phyloP scores from a whole-genome alignment of 129 eudicot genomes.

The Heracleum sosnowskyi region DNA sequence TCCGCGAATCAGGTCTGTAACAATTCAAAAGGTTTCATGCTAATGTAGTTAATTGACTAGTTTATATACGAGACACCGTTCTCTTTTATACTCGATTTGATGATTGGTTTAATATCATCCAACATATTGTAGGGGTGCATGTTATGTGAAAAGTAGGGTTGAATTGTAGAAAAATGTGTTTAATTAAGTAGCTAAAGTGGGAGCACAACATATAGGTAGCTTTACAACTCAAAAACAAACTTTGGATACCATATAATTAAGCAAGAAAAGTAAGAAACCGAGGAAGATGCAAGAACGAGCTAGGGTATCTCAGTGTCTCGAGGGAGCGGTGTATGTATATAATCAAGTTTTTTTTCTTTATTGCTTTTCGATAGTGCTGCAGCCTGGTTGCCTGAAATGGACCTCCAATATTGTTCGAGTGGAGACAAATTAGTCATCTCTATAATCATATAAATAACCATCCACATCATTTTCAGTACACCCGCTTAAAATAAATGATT shows the following conservation, averaged over 20 bases:
- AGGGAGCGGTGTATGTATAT: constrained; percentile 3
- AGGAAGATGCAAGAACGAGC: constrained; percentile 23
- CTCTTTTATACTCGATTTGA: no score
- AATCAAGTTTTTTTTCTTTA: not conserved
- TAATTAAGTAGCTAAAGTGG: constrained; percentile 11
- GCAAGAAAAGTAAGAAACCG: constrained; percentile 34
- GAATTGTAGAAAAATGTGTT: not conserved
- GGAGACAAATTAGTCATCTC: constrained; percentile 49
- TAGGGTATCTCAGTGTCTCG: not conserved
- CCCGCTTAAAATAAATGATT: no score
- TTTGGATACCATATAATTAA: constrained; percentile 44
- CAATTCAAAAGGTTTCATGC: no score
- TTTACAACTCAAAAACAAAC: constrained; percentile 46
- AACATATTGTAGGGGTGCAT: no score
- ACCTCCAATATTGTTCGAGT: constrained; percentile 19
- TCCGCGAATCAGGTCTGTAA: no score
- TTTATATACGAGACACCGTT: no score
- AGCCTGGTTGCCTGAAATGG: constrained; percentile 6
- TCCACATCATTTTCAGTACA: not conserved
- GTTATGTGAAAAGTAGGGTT: not conserved
- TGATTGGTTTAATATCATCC: no score
- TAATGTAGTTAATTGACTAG: no score
- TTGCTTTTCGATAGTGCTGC: not conserved
- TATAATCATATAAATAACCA: constrained; percentile 13
- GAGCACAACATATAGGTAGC: constrained; percentile 25